phyloP scores from a whole-genome alignment of 2,329 filamentous ascomycete species.

The Colletotrichum camelliae region DNA sequence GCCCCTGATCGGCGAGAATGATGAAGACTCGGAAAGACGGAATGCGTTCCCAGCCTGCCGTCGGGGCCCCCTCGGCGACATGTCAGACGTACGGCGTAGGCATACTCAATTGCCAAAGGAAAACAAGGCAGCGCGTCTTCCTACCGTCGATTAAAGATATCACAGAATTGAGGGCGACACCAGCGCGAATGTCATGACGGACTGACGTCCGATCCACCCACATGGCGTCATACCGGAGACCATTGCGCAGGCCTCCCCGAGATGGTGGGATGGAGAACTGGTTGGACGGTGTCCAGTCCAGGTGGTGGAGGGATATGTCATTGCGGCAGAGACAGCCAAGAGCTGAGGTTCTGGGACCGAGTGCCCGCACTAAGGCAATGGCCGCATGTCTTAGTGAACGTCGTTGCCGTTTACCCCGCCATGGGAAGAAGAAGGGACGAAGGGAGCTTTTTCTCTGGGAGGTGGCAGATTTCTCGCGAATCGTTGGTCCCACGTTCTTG shows the following conservation, averaged over 20 bases:
- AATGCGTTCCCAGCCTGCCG: not conserved
- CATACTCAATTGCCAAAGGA: not conserved
- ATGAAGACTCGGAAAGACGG: not conserved
- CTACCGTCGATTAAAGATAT: not conserved
- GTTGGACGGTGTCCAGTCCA: not conserved
- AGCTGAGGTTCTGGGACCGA: not conserved
- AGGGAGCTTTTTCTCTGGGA: not conserved
- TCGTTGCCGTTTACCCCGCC: not conserved
- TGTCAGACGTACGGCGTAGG: not conserved
- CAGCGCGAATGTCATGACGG: not conserved
- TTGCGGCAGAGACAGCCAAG: not conserved
- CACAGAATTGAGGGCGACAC: not conserved
- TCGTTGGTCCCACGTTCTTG: not conserved
- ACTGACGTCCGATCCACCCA: not conserved
- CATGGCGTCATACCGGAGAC: conserved; percentile 18
- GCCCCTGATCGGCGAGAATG: not conserved
- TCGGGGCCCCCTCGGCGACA: not conserved
- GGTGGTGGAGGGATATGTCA: not conserved
- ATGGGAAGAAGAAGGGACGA: not conserved
- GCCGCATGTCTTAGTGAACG: not conserved
- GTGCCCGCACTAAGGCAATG: not conserved
- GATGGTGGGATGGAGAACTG: not conserved
- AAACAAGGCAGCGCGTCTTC: not conserved
- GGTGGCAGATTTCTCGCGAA: not conserved
- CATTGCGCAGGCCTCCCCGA: not conserved